Evolutionary conservation across 345 rosid species (phyloP).

Genomic region (Gossypium anomalum): DNA sequence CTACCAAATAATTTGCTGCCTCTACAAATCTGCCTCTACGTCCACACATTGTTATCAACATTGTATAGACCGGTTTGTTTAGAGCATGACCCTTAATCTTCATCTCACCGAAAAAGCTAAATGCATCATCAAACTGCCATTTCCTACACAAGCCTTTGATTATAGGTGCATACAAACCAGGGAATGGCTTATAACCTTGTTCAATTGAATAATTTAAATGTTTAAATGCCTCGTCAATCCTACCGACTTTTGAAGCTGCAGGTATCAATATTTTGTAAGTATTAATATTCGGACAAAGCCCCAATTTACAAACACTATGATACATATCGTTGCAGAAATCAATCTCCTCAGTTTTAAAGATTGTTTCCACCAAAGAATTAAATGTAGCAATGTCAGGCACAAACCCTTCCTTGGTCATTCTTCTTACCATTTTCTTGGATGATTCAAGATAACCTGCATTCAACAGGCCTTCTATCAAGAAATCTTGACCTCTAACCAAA

Average conservation of each 20-base stretch:
- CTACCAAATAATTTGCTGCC: slow-evolving; percentile 80
- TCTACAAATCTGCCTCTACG: slow-evolving; percentile 75
- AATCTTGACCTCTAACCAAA: slow-evolving; percentile 79
- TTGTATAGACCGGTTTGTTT: slow-evolving; percentile 81
- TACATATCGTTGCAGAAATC: slow-evolving; percentile 71
- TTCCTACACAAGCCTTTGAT: slow-evolving; percentile 71
- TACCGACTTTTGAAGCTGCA: slow-evolving; percentile 74
- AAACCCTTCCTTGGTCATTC: slow-evolving; percentile 67
- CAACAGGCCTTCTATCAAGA: slow-evolving; percentile 76
- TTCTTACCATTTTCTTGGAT: slow-evolving; percentile 72
- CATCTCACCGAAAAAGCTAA: slow-evolving; percentile 86
- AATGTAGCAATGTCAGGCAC: slow-evolving; percentile 62
- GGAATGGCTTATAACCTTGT: slow-evolving; percentile 85
- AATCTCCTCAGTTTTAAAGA: slow-evolving; percentile 63
- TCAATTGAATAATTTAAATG: slow-evolving; percentile 61
- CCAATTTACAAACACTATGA: slow-evolving; percentile 58
- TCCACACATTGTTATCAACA: slow-evolving; percentile 89
- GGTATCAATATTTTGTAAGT: slow-evolving; percentile 81
- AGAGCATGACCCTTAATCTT: slow-evolving; percentile 83
- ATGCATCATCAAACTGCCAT: slow-evolving; percentile 82
- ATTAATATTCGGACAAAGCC: slow-evolving; percentile 57
- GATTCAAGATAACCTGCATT: slow-evolving; percentile 76
- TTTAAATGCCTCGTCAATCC: slow-evolving; percentile 73
- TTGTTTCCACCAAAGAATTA: slow-evolving; percentile 58
- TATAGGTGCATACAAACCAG: slow-evolving; percentile 84